Evolutionary conservation across 2,329 filamentous ascomycete species (phyloP).

Genomic region (Colletotrichum sp.): DNA sequence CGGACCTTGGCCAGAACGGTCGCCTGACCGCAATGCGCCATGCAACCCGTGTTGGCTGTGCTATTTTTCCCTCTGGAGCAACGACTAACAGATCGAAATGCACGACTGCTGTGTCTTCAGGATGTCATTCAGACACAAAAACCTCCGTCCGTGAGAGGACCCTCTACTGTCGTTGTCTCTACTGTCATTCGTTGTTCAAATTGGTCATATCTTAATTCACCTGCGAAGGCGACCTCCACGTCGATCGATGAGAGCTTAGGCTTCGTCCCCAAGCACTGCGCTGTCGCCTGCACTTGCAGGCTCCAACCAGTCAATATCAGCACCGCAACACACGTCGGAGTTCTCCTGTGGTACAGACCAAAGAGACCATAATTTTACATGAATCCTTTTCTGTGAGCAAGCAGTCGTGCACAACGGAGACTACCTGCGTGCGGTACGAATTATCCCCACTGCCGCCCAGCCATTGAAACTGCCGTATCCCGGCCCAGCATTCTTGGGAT

Average conservation of each 20-base stretch:
- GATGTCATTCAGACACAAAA: too few relatives aligned
- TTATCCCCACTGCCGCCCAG: constrained; percentile 1
- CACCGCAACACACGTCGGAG: neutral
- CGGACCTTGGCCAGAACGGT: neutral
- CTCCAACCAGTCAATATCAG: neutral
- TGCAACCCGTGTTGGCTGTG: neutral
- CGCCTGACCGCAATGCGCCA: neutral
- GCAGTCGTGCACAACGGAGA: neutral
- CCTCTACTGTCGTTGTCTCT: too few relatives aligned
- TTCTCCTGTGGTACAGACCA: neutral
- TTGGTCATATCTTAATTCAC: too few relatives aligned
- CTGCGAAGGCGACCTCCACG: neutral
- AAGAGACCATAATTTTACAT: neutral
- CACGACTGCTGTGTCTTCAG: too few relatives aligned
- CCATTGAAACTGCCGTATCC: constrained; percentile 5
- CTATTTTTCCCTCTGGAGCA: neutral
- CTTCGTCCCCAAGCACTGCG: neutral
- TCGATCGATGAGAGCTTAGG: neutral
- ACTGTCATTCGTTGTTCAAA: too few relatives aligned
- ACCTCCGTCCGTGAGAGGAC: fast-evolving
- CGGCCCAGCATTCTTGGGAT: constrained; percentile 1
- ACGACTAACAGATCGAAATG: neutral
- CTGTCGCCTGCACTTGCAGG: neutral
- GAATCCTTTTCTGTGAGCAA: neutral
- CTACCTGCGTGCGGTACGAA: neutral